Evolutionary conservation across 305 asterid genomes (phyloP).

Genomic region (Fraxinus sp.): DNA sequence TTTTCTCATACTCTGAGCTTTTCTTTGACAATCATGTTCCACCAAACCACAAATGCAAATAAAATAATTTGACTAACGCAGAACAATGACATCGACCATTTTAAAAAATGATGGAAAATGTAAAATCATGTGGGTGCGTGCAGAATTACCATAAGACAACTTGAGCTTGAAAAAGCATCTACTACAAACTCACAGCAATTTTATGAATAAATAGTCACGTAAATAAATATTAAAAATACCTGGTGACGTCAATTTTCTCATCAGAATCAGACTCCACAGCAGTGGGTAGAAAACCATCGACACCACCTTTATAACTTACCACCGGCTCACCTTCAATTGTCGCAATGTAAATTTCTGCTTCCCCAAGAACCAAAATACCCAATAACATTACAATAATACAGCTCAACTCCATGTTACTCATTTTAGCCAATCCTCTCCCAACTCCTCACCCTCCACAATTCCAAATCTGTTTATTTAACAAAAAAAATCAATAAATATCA

Average conservation of each 20-base stretch:
- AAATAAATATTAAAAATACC: slow-evolving; percentile 28
- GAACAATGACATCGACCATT: not conserved
- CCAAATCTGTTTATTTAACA: slow-evolving; percentile 33
- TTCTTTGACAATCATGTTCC: not conserved
- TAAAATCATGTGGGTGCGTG: not conserved
- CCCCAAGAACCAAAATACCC: slow-evolving; percentile 43
- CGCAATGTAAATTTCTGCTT: slow-evolving; percentile 76
- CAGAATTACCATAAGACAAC: not conserved
- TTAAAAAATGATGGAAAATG: not conserved
- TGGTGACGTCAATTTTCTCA: slow-evolving; percentile 42
- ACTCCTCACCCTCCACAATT: slow-evolving; percentile 31
- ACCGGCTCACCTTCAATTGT: slow-evolving; percentile 98
- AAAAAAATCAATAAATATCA: slow-evolving; percentile 10
- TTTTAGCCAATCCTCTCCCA: slow-evolving; percentile 34
- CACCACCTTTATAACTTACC: slow-evolving; percentile 80
- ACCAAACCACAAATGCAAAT: not conserved
- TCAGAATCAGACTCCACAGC: slow-evolving; percentile 78
- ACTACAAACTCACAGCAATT: not conserved
- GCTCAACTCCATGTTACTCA: slow-evolving; percentile 48
- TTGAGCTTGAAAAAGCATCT: not conserved
- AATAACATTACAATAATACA: slow-evolving; percentile 40
- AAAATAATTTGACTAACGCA: not conserved
- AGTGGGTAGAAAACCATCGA: slow-evolving; percentile 88
- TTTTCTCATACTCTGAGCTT: not conserved
- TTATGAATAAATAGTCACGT: not conserved